A percentile compares a stretch with the other conserved stretches of the same genome.
Conservation (phyloP, 768 basidiomycete genomes). For the Tricholoma matsutake region DNA sequence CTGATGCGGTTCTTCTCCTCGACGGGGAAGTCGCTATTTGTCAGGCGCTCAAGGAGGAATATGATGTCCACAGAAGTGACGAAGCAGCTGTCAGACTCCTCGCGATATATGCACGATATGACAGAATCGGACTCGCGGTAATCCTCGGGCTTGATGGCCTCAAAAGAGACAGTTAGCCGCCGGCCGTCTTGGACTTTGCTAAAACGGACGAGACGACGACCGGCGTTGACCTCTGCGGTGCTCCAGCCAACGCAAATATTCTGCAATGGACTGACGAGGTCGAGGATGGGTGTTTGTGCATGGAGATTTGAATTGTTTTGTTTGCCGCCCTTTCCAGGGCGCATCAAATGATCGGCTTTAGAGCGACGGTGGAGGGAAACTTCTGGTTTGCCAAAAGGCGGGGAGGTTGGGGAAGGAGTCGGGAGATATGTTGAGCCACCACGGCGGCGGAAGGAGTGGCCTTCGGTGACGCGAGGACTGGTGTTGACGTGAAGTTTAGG, state of each 20-base stretch:
- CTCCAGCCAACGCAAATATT: slow-evolving; percentile 57
- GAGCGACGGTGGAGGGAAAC: slow-evolving; percentile 40
- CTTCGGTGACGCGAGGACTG: slow-evolving; percentile 19
- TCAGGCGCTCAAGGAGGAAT: slow-evolving; percentile 77
- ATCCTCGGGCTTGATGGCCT: slow-evolving; percentile 68
- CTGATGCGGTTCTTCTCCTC: slow-evolving; percentile 98
- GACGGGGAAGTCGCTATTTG: slow-evolving; percentile 79
- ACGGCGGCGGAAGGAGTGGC: slow-evolving; percentile 36
- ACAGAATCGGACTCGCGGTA: slow-evolving; percentile 75
- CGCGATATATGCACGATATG: slow-evolving; percentile 92
- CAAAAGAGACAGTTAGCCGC: slow-evolving; percentile 74
- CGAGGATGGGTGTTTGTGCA: slow-evolving; percentile 55
- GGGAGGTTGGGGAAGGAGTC: slow-evolving; percentile 39
- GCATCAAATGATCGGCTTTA: slow-evolving; percentile 41
- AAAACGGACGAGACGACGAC: slow-evolving; percentile 87
- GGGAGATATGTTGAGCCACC: slow-evolving; percentile 33
- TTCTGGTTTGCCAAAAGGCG: slow-evolving; percentile 32
- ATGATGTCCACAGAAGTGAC: slow-evolving; percentile 97
- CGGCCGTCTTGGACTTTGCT: slow-evolving; percentile 73
- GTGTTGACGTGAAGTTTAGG: slow-evolving; percentile 31
- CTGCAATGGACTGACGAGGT: slow-evolving; percentile 56
- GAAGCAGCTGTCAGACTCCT: slow-evolving; percentile 73
- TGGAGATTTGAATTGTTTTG: slow-evolving; percentile 38
- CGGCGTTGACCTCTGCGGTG: slow-evolving; percentile 58
- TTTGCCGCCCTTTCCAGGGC: slow-evolving; percentile 36